phyloP scores from a whole-genome alignment of 2,329 filamentous ascomycete species.

The Eutypella sp. region DNA sequence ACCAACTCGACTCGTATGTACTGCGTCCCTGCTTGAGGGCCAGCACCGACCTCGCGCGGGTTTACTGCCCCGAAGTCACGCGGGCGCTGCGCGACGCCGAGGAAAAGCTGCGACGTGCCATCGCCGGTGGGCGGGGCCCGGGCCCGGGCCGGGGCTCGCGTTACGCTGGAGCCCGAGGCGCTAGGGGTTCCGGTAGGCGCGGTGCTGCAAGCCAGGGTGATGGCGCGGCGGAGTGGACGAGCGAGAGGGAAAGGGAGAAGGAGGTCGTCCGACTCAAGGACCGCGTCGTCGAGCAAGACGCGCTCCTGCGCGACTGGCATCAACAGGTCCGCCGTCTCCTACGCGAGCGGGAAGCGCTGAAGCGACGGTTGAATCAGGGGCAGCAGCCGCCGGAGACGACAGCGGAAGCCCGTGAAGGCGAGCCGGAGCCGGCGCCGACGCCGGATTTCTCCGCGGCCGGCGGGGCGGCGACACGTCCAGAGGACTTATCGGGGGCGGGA shows the following conservation, averaged over 20 bases:
- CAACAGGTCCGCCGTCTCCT: conserved; percentile 10
- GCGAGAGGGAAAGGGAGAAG: neutral
- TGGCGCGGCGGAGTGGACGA: conserved; percentile 3
- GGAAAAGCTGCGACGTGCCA: conserved; percentile 4
- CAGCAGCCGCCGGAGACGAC: neutral
- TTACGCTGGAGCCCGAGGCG: too few relatives aligned
- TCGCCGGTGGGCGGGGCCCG: neutral
- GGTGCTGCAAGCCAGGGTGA: conserved; percentile 6
- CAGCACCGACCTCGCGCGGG: conserved; percentile 2
- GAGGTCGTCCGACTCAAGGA: conserved; percentile 12
- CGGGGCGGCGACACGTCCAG: neutral
- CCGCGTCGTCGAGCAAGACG: conserved; percentile 14
- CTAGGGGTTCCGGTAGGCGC: too few relatives aligned
- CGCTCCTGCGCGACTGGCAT: conserved; percentile 8
- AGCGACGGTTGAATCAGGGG: conserved; percentile 4
- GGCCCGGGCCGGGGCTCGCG: too few relatives aligned
- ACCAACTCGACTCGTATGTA: conserved; percentile 9
- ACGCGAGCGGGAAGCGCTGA: conserved; percentile 9
- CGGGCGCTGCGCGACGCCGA: conserved; percentile 9
- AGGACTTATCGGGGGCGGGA: too few relatives aligned
- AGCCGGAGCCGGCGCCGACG: neutral
- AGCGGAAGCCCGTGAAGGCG: neutral
- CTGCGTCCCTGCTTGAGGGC: conserved; percentile 8
- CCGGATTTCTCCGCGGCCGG: neutral
- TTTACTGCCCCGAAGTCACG: conserved; percentile 8